A percentile compares a stretch with the other conserved stretches of the same genome.
Evolutionary conservation across 441 rosid species (phyloP).

Genomic region (Populus hybrid): DNA sequence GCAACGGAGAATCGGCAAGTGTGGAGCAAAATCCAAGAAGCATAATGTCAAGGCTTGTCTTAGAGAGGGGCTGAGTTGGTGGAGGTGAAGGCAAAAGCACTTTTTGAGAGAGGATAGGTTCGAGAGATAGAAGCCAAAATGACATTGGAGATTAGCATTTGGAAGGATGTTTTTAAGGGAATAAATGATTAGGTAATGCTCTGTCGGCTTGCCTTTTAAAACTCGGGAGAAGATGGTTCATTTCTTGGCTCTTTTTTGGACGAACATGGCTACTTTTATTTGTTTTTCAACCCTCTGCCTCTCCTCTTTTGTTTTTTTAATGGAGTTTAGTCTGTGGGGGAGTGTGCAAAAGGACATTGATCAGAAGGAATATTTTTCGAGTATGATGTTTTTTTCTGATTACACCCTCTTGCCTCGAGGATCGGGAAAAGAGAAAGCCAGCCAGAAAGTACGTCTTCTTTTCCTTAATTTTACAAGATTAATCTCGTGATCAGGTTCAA

Average conservation of each 20-base stretch:
- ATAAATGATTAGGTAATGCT: slow-evolving; percentile 33
- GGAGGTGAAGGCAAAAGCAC: slow-evolving; percentile 46
- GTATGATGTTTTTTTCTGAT: slow-evolving; percentile 15
- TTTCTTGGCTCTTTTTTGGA: slow-evolving; percentile 21
- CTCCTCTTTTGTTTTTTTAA: slow-evolving; percentile 14
- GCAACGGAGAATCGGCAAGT: slow-evolving; percentile 28
- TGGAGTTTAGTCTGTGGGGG: slow-evolving; percentile 19
- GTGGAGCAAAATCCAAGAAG: slow-evolving; percentile 40
- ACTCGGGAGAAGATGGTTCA: slow-evolving; percentile 25
- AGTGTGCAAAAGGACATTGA: slow-evolving; percentile 23
- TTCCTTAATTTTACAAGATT: no score
- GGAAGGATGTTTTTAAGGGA: slow-evolving; percentile 32
- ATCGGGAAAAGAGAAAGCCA: neutral
- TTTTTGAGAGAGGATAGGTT: slow-evolving; percentile 25
- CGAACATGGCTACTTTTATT: slow-evolving; percentile 12
- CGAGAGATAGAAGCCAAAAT: slow-evolving; percentile 36
- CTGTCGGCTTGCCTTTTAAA: slow-evolving; percentile 27
- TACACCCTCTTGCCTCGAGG: neutral
- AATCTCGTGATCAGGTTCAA: no score
- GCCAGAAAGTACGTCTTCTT: no score
- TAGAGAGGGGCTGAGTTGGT: slow-evolving; percentile 38
- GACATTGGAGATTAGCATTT: slow-evolving; percentile 32
- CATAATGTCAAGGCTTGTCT: slow-evolving; percentile 26
- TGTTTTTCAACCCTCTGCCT: slow-evolving; percentile 23
- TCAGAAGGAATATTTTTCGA: slow-evolving; percentile 23